phyloP scores from a whole-genome alignment of 179 eudicot genomes.

The Sideroxylon spinosum region DNA sequence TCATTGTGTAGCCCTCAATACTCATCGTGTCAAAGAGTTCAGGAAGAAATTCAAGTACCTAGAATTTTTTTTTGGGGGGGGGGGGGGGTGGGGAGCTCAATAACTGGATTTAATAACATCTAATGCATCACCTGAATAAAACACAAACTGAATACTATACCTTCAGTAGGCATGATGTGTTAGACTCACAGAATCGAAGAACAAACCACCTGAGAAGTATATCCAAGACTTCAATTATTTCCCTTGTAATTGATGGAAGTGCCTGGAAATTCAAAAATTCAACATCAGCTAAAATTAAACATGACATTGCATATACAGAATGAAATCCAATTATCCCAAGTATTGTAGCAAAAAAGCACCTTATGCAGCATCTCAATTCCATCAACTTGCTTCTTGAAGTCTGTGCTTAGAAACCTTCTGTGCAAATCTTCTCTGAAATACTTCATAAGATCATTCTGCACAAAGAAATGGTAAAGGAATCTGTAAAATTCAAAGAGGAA shows the following conservation, averaged over 20 bases:
- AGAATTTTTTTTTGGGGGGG: too few relatives aligned
- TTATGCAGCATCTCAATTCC: constrained; percentile 94
- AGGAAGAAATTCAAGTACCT: constrained; percentile 96
- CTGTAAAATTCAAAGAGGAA: not conserved
- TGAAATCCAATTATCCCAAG: not conserved
- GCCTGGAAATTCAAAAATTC: constrained; percentile 40
- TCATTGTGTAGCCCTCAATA: constrained; percentile 76
- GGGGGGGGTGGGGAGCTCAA: not conserved
- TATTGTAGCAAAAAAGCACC: constrained; percentile 37
- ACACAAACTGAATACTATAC: constrained; percentile 24
- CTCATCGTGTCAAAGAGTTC: constrained; percentile 76
- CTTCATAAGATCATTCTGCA: constrained; percentile 70
- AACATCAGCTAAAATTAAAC: not conserved
- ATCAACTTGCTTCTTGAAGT: constrained; percentile 94
- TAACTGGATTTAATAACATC: not conserved
- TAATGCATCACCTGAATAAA: not conserved
- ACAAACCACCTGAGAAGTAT: constrained; percentile 91
- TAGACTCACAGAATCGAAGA: constrained; percentile 84
- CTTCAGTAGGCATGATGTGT: constrained; percentile 92
- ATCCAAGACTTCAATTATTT: constrained; percentile 79
- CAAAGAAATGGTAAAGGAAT: constrained; percentile 7
- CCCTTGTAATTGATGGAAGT: constrained; percentile 68
- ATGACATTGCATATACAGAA: not conserved
- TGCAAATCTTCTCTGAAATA: constrained; percentile 89
- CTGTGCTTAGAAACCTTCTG: constrained; percentile 76